Percentiles rank a stretch among this genome's conserved stretches.
These are phyloP conservation scores for Spergularia bocconei DNA, from an alignment of 148 eudicot genomes.

Conservation along the genomic window DNA sequence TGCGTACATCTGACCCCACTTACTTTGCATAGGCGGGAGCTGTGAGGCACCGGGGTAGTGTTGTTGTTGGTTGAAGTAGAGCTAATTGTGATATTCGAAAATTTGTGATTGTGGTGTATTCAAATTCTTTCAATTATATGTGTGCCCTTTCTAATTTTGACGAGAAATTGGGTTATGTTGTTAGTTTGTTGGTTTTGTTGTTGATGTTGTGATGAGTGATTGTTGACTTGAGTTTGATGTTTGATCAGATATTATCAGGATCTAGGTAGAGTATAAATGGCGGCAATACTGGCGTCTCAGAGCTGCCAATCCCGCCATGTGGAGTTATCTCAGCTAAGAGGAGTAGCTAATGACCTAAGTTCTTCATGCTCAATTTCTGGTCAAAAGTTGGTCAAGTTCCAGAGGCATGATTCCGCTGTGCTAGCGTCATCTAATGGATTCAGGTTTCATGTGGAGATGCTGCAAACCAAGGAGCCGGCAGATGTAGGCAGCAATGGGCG, in stretches of 20 bases:
- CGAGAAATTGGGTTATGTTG: background rate
- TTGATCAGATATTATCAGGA: constrained; percentile 20
- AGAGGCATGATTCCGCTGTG: constrained; percentile 23
- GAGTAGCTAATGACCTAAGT: constrained; percentile 35
- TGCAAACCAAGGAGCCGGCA: constrained; percentile 50
- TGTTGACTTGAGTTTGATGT: constrained; percentile 10
- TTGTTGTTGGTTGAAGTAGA: background rate
- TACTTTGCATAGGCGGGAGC: too few species aligned
- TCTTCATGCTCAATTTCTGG: constrained; percentile 55
- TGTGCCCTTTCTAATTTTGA: background rate
- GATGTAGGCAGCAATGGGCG: constrained; percentile 53
- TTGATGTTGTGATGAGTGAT: background rate
- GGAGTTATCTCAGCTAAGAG: constrained; percentile 47
- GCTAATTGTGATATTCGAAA: background rate
- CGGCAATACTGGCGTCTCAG: constrained; percentile 74
- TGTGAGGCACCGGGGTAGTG: background rate
- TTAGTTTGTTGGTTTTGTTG: background rate
- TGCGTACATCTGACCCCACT: too few species aligned
- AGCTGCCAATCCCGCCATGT: constrained; percentile 57
- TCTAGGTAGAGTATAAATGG: constrained; percentile 50
- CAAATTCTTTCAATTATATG: background rate
- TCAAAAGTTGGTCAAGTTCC: constrained; percentile 25
- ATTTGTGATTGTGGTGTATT: background rate
- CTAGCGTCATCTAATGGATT: constrained; percentile 19
- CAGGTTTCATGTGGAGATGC: constrained; percentile 43